A percentile compares a stretch with the other conserved stretches of the same genome.
These are phyloP conservation scores for Saccharomycopsis capsularis DNA, from an alignment of 805 yeast species.

Conservation along the genomic window DNA sequence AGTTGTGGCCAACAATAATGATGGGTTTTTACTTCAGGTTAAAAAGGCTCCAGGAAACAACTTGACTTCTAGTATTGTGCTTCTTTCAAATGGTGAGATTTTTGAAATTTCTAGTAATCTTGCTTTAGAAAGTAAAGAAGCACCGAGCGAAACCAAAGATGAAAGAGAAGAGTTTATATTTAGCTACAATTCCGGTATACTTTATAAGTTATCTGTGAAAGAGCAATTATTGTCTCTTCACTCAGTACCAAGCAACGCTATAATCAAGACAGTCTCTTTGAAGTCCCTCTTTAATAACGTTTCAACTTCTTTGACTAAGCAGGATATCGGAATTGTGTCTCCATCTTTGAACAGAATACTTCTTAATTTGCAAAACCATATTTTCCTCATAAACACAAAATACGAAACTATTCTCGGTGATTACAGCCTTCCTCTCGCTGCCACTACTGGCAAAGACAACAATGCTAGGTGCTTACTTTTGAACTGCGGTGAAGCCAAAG, in stretches of 20 bases:
- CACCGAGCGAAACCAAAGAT: neutral
- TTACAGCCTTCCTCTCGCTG: conserved; percentile 3
- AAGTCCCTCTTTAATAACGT: neutral
- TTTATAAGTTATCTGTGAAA: conserved; percentile 2
- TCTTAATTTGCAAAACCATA: conserved; percentile 5
- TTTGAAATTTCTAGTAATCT: conserved; percentile 5
- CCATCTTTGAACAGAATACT: conserved; percentile 17
- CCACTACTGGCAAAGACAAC: neutral
- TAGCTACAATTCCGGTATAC: conserved; percentile 10
- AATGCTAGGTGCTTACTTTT: conserved; percentile 1
- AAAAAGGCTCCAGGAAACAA: neutral
- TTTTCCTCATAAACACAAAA: conserved; percentile 17
- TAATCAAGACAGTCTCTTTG: conserved; percentile 1
- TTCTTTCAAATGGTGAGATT: conserved; percentile 4
- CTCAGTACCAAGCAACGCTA: neutral
- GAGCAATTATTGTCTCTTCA: conserved; percentile 1
- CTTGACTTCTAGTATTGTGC: neutral
- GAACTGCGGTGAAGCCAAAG: conserved; percentile 7
- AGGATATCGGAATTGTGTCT: conserved; percentile 5
- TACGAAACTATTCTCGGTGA: conserved; percentile 14
- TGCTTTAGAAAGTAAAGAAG: neutral
- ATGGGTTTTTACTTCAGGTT: conserved; percentile 9
- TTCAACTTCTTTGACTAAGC: neutral
- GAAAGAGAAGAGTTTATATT: conserved; percentile 1
- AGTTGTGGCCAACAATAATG: conserved; percentile 1